Conservation (phyloP, 805 yeast species). For the Ogataea angusta region DNA sequence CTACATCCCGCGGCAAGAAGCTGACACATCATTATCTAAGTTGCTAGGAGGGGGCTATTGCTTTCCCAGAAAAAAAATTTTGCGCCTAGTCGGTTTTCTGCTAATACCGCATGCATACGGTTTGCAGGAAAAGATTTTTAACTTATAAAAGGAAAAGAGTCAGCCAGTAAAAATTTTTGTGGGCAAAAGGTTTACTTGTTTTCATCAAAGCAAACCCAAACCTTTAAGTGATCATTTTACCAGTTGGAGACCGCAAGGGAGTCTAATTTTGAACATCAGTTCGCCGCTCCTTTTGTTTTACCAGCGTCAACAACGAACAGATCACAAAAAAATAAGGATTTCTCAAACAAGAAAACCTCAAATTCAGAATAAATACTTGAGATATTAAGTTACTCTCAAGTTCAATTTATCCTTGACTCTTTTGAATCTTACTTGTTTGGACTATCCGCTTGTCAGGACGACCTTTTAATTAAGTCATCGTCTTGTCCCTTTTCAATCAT, state of each 20-base stretch:
- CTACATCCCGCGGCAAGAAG: neutral
- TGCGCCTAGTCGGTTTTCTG: conserved; percentile 5
- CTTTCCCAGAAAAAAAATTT: conserved; percentile 1
- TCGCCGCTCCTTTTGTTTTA: conserved; percentile 13
- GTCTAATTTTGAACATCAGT: neutral
- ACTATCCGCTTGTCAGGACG: conserved; percentile 23
- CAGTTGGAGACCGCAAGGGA: conserved; percentile 17
- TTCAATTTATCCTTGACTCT: neutral
- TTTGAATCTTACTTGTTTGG: conserved; percentile 3
- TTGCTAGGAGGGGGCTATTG: neutral
- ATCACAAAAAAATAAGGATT: conserved; percentile 9
- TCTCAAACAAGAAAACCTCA: conserved; percentile 4
- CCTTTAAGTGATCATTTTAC: conserved; percentile 13
- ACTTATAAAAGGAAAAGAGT: conserved; percentile 11
- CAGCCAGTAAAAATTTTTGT: conserved; percentile 10
- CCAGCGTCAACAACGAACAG: conserved; percentile 14
- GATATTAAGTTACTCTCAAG: conserved; percentile 26
- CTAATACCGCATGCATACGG: conserved; percentile 5
- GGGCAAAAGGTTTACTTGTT: conserved; percentile 12
- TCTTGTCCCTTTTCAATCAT: conserved; percentile 13
- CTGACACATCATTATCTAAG: neutral
- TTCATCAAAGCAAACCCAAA: conserved; percentile 10
- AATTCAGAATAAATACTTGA: conserved; percentile 12
- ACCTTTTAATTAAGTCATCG: conserved; percentile 45
- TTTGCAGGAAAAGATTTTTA: conserved; percentile 11